Conservation (phyloP, 164 flowering plant genomes). For the Aristolochia fimbriata region DNA sequence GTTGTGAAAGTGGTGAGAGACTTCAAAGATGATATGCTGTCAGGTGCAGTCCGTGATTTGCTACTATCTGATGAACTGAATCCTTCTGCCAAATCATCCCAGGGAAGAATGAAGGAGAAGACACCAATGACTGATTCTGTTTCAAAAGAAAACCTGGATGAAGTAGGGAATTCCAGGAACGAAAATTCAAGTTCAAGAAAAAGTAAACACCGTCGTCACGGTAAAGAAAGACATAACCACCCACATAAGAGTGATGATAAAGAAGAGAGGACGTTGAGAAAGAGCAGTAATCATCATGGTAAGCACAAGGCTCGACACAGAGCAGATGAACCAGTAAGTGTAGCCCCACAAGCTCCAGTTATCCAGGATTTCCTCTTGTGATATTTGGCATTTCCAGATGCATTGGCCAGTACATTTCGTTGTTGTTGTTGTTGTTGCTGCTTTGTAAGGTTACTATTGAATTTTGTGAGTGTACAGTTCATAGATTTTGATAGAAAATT, state of each 20-base stretch:
- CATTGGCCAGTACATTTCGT: not conserved
- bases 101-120: slow-evolving; percentile 39
- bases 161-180: slow-evolving; percentile 15
- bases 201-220: slow-evolving; percentile 35
- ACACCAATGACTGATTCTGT: slow-evolving; percentile 13
- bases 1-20: slow-evolving; percentile 18
- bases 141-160: slow-evolving; percentile 23
- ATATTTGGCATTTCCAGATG: not conserved
- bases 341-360: slow-evolving; percentile 39
- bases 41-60: slow-evolving; percentile 66
- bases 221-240: slow-evolving; percentile 46
- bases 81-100: slow-evolving; percentile 19
- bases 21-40: slow-evolving; percentile 36
- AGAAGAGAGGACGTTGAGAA: slow-evolving; percentile 37
- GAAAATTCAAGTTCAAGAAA: slow-evolving; percentile 36
- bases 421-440: too few species aligned
- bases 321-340: slow-evolving; percentile 30
- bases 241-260: slow-evolving; percentile 24
- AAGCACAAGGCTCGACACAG: slow-evolving; percentile 45
- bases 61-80: slow-evolving; percentile 40
- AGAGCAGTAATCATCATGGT: slow-evolving; percentile 39
- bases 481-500: too few species aligned
- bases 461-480: too few species aligned
- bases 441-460: too few species aligned
- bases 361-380: slow-evolving; percentile 85